Conservation (phyloP, 345 rosid genomes). For the Dipteronia sinensis region DNA sequence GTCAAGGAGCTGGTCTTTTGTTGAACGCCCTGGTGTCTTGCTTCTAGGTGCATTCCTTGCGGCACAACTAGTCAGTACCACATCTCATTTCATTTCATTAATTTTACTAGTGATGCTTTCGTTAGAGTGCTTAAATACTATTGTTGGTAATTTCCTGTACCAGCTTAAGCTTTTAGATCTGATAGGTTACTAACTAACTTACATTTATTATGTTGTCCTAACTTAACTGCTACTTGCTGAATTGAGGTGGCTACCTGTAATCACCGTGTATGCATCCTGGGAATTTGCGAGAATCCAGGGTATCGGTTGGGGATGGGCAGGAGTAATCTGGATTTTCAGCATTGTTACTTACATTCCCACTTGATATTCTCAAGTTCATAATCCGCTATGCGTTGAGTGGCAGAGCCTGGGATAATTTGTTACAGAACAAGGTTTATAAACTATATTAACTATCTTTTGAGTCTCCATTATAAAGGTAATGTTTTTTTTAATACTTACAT, state of each 20-base stretch:
- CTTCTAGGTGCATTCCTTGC: conserved; percentile 57
- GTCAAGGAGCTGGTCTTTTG: conserved; percentile 77
- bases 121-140: not conserved
- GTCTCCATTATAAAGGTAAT: not conserved
- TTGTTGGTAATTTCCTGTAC: too few species aligned
- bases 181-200: too few species aligned
- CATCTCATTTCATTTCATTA: not conserved
- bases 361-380: conserved; percentile 71
- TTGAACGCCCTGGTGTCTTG: conserved; percentile 64
- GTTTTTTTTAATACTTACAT: too few species aligned
- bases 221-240: not conserved
- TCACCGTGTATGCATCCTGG: conserved; percentile 71
- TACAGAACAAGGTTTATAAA: conserved; percentile 48
- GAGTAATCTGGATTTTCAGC: conserved; percentile 67
- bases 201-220: not conserved
- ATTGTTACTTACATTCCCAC: conserved; percentile 68
- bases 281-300: conserved; percentile 65
- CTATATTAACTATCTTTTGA: not conserved
- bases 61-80: conserved; percentile 64
- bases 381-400: conserved; percentile 61
- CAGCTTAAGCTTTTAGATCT: too few species aligned
- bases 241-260: conserved; percentile 64
- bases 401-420: conserved; percentile 63
- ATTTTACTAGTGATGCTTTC: not conserved
- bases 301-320: conserved; percentile 89